Evolutionary conservation across 2,329 filamentous ascomycete genomes (phyloP), one percentile per base, ranked within the genome.

Genomic region (Alternaria brassicae): DNA sequence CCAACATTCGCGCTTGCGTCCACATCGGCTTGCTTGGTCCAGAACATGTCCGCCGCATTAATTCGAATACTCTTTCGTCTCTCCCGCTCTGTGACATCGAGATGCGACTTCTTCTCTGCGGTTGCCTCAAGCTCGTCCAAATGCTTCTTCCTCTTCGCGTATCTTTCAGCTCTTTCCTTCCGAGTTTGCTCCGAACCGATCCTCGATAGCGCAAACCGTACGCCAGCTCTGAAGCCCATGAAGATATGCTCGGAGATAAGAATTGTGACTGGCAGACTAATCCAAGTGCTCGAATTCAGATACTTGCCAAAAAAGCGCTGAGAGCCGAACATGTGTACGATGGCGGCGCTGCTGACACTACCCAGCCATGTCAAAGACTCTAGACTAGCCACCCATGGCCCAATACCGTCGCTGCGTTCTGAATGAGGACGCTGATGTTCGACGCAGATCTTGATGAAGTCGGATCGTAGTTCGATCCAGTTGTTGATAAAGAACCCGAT

Each of bases 401-500:
- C 73, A 8, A 77, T 72, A 5, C 72, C 71, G 39, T 76, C 73
- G 44, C 66, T 70, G 13, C 73, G 72, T 8, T 60, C 53, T 1
- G 73, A 65, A 3, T 67, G 56, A 2, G 74, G 74, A 4, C 74
- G 62, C 45, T 74, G 71, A 42, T 74, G 63, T 30, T 77, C 74
- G 25, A 73, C 59, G 30, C 70, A 72, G 17, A 77, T 75, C 39
- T 77, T 77, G 34, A 75, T 60, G 25, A 75, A 73, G 37, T 76
- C 74, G 23, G 72, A 73, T 2, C 74, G 71, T 13, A 76, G 62
- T 41, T 77, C 74, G 47, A 77, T 62, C 74, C 73, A 77, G 41
- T 76, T 76, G 56, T 76, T 76, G 58, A 77, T 69, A 40, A 77
- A 70, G 56, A 77, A 77, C 5, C 72, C 73, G 32, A 77, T 75